phyloP scores from a whole-genome alignment of 1,284 basidiomycete species.

The Moesziomyces globuligerus region DNA sequence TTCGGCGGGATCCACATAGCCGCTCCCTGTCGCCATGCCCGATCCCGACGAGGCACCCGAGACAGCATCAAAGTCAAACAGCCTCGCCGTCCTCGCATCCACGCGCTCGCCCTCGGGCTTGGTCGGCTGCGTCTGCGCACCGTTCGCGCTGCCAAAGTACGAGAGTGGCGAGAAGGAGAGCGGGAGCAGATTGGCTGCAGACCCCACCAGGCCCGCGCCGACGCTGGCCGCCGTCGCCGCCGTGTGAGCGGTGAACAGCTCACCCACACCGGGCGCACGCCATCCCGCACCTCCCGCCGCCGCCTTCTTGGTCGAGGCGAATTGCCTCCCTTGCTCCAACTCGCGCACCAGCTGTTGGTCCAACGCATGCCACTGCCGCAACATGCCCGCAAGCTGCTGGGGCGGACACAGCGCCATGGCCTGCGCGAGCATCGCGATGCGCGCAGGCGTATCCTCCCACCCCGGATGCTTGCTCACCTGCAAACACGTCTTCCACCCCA shows the following conservation, averaged over 20 bases:
- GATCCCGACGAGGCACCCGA: slow-evolving; percentile 3
- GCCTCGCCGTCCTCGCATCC: slow-evolving; percentile 24
- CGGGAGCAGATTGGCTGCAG: slow-evolving; percentile 35
- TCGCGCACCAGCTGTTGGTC: slow-evolving; percentile 25
- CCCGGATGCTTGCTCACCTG: slow-evolving; percentile 41
- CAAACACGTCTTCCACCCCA: slow-evolving; percentile 37
- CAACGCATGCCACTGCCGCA: slow-evolving; percentile 26
- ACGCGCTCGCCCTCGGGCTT: not conserved
- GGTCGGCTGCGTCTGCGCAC: not conserved
- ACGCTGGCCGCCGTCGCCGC: slow-evolving; percentile 17
- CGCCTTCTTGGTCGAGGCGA: slow-evolving; percentile 15
- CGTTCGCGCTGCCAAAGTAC: slow-evolving; percentile 17
- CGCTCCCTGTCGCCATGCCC: slow-evolving; percentile 1
- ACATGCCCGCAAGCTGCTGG: slow-evolving; percentile 17
- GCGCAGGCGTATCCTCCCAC: slow-evolving; percentile 35
- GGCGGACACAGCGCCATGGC: slow-evolving; percentile 34
- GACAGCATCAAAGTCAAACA: slow-evolving; percentile 44
- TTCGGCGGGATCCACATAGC: slow-evolving; percentile 33
- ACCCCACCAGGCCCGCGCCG: slow-evolving; percentile 19
- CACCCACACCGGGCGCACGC: not conserved
- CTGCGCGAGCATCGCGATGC: slow-evolving; percentile 27
- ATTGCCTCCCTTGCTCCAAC: slow-evolving; percentile 18
- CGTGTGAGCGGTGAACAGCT: slow-evolving; percentile 14
- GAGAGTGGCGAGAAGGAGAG: slow-evolving; percentile 19
- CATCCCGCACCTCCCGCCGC: not conserved